A percentile compares a stretch with the other conserved stretches of the same genome.
Evolutionary conservation across 2,329 filamentous ascomycete species (phyloP).

Genomic region (Chaetomiaceae sp.): DNA sequence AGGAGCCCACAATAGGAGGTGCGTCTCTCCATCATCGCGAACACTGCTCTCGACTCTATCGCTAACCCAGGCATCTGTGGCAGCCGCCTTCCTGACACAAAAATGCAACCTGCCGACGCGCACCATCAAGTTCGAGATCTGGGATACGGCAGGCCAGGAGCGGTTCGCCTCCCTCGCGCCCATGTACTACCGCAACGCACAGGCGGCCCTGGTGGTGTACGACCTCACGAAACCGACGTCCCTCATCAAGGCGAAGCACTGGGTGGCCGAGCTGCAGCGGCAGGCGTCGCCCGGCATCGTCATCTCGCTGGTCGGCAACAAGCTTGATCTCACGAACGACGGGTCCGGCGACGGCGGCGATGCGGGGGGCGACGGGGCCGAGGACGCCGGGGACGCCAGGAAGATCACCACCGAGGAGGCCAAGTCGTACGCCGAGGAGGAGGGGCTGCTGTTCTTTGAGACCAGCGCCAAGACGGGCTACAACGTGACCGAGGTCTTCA

Average conservation of each 20-base stretch:
- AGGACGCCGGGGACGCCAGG: conserved; percentile 67
- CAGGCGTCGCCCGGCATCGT: conserved; percentile 96
- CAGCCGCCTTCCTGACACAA: conserved; percentile 95
- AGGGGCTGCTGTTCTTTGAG: conserved; percentile 92
- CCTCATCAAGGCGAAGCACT: conserved; percentile 95
- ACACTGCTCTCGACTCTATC: not conserved
- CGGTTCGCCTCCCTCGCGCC: conserved; percentile 93
- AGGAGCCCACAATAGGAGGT: conserved; percentile 99
- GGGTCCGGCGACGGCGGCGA: conserved; percentile 42
- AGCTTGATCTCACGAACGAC: conserved; percentile 78
- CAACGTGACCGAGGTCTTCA: conserved; percentile 95
- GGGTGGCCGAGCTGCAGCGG: conserved; percentile 94
- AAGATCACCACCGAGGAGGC: conserved; percentile 91
- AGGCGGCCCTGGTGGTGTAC: conserved; percentile 96
- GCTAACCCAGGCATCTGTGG: conserved; percentile 11
- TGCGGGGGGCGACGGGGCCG: conserved; percentile 45
- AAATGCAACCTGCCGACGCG: conserved; percentile 94
- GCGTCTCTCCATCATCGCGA: conserved; percentile 31
- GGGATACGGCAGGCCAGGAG: conserved; percentile 97
- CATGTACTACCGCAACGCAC: conserved; percentile 99
- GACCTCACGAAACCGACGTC: conserved; percentile 96
- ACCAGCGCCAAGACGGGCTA: conserved; percentile 94
- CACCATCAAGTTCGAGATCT: conserved; percentile 93
- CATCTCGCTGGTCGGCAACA: conserved; percentile 95
- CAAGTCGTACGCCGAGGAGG: conserved; percentile 89